Conservation (phyloP, 2,329 filamentous ascomycete genomes). For the Metarhizium brunneum region DNA sequence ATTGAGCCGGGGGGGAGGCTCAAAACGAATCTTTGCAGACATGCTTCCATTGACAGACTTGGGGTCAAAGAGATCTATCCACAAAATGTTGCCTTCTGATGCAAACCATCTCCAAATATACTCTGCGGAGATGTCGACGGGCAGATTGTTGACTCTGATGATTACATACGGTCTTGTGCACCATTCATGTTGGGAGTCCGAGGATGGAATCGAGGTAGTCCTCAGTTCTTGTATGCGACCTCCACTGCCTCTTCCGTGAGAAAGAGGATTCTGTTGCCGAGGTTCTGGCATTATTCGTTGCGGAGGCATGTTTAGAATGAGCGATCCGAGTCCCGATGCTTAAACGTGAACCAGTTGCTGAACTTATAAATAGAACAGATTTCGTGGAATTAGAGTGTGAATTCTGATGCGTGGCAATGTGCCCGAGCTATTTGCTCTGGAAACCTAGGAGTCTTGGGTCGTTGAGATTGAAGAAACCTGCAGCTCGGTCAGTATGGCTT, state of each 20-base stretch:
- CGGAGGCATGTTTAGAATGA: background rate
- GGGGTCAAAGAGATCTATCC: conserved; percentile 43
- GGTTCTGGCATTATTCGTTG: background rate
- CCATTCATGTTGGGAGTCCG: conserved; percentile 15
- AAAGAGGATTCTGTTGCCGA: background rate
- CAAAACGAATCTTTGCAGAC: conserved; percentile 43
- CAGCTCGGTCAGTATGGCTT: too few relatives aligned
- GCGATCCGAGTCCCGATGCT: background rate
- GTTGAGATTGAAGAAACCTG: too few relatives aligned
- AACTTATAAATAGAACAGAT: too few relatives aligned
- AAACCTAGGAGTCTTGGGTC: too few relatives aligned
- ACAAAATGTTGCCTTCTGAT: conserved; percentile 40
- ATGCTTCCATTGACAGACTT: conserved; percentile 11
- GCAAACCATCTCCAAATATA: conserved; percentile 44
- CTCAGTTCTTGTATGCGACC: background rate
- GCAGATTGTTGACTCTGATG: conserved; percentile 24
- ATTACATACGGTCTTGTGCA: conserved; percentile 22
- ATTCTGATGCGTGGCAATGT: too few relatives aligned
- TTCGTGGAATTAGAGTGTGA: too few relatives aligned
- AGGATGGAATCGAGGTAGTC: background rate
- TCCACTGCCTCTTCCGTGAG: background rate
- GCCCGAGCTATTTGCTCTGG: too few relatives aligned
- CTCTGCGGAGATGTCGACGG: conserved; percentile 24
- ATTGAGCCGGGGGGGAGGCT: conserved; percentile 39
- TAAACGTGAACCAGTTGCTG: background rate